These are phyloP conservation scores for Pouteria campechiana DNA, from an alignment of 179 eudicot genomes.

Conservation along the genomic window DNA sequence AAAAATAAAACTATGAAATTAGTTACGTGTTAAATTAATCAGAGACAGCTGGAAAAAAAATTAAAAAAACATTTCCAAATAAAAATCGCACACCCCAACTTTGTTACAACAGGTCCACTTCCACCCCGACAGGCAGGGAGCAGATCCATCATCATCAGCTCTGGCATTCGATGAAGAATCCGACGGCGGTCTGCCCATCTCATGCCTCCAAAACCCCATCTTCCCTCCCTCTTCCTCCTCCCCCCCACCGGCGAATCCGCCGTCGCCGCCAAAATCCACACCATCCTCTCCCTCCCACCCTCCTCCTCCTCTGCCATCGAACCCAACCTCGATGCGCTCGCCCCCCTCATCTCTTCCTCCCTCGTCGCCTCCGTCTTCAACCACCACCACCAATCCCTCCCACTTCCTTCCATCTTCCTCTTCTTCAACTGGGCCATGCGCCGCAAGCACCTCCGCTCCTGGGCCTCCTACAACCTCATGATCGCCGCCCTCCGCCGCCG, in stretches of 20 bases:
- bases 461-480: constrained; percentile 27
- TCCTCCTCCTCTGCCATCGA: constrained; percentile 37
- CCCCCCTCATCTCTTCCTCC: constrained; percentile 14
- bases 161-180: too few relatives aligned
- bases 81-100: too few relatives aligned
- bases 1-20: too few relatives aligned
- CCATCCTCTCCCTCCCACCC: constrained; percentile 21
- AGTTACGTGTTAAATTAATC: too few relatives aligned
- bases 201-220: too few relatives aligned
- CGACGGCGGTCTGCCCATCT: too few relatives aligned
- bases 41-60: too few relatives aligned
- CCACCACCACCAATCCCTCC: constrained; percentile 15
- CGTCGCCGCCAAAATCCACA: constrained; percentile 13
- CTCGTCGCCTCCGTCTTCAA: constrained; percentile 31
- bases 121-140: too few relatives aligned
- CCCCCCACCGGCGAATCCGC: constrained; percentile 4
- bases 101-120: too few relatives aligned
- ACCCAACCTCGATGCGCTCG: constrained; percentile 29
- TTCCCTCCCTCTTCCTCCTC: neutral
- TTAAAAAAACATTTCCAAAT: too few relatives aligned
- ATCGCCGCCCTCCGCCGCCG: constrained; percentile 19
- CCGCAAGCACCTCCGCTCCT: constrained; percentile 10
- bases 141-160: too few relatives aligned
- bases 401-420: constrained; percentile 40
- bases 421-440: constrained; percentile 64